Evolutionary conservation across 192 early-diverging fungal genomes (phyloP), one percentile per base, ranked within the genome.

Genomic region (Dissophora globulifera): DNA sequence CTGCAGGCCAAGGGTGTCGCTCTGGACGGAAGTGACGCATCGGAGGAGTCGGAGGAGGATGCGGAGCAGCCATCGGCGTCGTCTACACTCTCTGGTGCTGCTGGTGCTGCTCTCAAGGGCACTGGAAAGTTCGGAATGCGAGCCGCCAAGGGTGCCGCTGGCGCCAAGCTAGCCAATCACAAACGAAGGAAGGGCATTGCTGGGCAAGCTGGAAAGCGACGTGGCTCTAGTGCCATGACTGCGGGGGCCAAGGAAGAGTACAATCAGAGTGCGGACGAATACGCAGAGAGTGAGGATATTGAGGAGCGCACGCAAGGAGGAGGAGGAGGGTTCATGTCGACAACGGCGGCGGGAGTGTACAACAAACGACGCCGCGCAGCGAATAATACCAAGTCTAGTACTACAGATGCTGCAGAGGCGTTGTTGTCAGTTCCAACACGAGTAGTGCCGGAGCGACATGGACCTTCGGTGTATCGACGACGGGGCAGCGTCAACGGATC

Each of bases 141-240:
- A 33, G 45, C 57, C 4, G 16, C 38, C 4, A 46, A 29, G 16
- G 30, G 7, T 27, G 25, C 26, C 4, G 35, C 29, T 17, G 50
- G 38, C 0, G 26, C 40, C 3, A 64, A 54, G 51, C 17, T 35
- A 7, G 25, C 27, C 1, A 12, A 15, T 13, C 41, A 42, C 15
- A 75, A 66, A 30, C 70, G 70, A 7, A 72, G 56, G 26, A 72
- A 57, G n/a, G 48, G 48, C 13, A 20, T 5, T 2, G 33, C 17
- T 5, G 26, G 35, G 0, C 20, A 30, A 3, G 5, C n/a, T 17
- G 50, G 50, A 45, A 58, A 58, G 40, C 30, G 62, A 13, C 62
- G 62, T n/a, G 62, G 62, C 0, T 59, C 57, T 8, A 43, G n/a
- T n/a, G n/a, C n/a, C n/a, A n/a, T n/a, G n/a, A n/a, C 52, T 22